These are phyloP conservation scores for Hypoxylon sp. DNA, from an alignment of 2,329 filamentous ascomycete genomes.

Conservation along the genomic window DNA sequence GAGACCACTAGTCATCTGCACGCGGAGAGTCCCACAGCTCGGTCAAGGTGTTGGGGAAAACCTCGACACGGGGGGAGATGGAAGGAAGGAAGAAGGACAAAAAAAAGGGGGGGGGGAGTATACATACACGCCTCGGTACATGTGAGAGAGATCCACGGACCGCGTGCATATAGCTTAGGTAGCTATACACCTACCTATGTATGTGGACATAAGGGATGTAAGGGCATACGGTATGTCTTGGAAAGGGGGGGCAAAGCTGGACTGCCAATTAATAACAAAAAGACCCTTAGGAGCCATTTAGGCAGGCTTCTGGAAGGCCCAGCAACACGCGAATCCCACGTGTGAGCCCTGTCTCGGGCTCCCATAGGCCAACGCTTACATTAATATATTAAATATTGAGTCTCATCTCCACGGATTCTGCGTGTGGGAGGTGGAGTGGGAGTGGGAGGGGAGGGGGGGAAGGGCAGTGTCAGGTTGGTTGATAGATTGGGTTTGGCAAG, in stretches of 20 bases:
- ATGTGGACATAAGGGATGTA: background rate
- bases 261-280: constrained; percentile 2
- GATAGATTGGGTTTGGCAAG: background rate
- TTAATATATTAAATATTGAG: constrained; percentile 1
- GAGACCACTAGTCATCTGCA: constrained; percentile 3
- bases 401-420: background rate
- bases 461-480: background rate
- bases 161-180: background rate
- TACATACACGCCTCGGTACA: constrained; percentile 1
- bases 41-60: constrained; percentile 21
- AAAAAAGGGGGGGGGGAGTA: background rate
- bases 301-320: constrained; percentile 33
- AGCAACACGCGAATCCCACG: constrained; percentile 8
- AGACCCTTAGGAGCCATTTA: constrained; percentile 7
- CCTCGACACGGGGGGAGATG: background rate
- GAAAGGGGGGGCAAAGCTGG: background rate
- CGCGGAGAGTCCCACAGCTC: constrained; percentile 13
- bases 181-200: too few species aligned
- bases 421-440: background rate
- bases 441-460: background rate
- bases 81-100: background rate
- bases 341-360: constrained; percentile 7
- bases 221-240: background rate
- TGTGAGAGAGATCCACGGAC: background rate
- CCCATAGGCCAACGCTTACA: constrained; percentile 8